Evolutionary conservation across 164 flowering plant species (phyloP).

Genomic region (Vitis vinifera): DNA sequence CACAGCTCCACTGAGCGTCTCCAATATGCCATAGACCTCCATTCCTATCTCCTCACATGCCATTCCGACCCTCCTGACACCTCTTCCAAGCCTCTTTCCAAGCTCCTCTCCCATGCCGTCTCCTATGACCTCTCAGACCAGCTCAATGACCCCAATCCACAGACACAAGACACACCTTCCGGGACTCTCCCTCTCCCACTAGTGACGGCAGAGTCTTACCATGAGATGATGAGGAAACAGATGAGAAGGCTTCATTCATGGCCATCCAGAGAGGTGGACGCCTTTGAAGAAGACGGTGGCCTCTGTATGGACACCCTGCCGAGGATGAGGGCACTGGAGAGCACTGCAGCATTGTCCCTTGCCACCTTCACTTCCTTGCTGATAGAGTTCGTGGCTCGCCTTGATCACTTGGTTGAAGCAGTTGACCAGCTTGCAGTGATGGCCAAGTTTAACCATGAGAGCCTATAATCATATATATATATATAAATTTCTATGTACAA

Average conservation of each 20-base stretch:
- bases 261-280: constrained; percentile 49
- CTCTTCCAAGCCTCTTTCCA: constrained; percentile 31
- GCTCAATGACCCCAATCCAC: constrained; percentile 1
- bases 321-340: constrained; percentile 45
- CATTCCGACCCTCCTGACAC: constrained; percentile 24
- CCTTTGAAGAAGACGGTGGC: constrained; percentile 35
- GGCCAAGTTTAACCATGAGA: constrained; percentile 50
- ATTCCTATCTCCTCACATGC: constrained; percentile 62
- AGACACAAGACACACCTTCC: constrained; percentile 6
- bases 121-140: constrained; percentile 23
- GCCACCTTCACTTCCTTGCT: constrained; percentile 67
- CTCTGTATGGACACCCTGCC: constrained; percentile 22
- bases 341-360: constrained; percentile 56
- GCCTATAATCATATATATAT: neutral
- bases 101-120: constrained; percentile 33
- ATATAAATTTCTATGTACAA: neutral
- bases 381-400: constrained; percentile 62
- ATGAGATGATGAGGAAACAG: constrained; percentile 46
- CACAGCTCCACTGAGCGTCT: constrained; percentile 66
- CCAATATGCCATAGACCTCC: constrained; percentile 64
- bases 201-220: constrained; percentile 25
- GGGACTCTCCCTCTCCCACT: neutral
- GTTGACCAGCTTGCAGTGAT: constrained; percentile 51
- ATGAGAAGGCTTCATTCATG: constrained; percentile 50
- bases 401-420: constrained; percentile 66